These are phyloP conservation scores for Fagopyrum esculentum DNA, from an alignment of 148 eudicot species.

Conservation along the genomic window DNA sequence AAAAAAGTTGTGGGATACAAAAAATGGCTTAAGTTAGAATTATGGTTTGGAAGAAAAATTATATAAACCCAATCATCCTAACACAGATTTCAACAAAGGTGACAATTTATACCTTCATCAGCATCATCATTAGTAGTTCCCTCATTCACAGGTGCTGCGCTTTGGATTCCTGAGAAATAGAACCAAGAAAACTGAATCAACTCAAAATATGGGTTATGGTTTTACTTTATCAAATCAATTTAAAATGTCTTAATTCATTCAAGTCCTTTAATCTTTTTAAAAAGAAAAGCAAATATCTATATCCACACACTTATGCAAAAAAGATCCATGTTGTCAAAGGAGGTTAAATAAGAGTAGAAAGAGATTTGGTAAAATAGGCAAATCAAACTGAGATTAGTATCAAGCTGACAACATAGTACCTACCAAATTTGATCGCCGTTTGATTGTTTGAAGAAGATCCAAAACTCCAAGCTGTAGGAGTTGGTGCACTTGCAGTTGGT, in stretches of 20 bases:
- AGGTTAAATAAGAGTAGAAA: neutral
- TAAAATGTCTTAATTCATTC: neutral
- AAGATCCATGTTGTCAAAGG: neutral
- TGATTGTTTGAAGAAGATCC: conserved; percentile 30
- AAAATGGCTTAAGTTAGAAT: neutral
- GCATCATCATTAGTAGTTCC: conserved; percentile 40
- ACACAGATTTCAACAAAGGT: neutral
- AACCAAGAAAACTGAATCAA: conserved; percentile 5
- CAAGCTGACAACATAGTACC: conserved; percentile 18
- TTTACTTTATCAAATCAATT: too few species aligned
- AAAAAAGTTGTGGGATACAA: neutral
- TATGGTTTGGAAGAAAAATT: neutral
- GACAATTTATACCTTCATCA: conserved; percentile 44
- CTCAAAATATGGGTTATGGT: neutral
- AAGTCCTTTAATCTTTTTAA: neutral
- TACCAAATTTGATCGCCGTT: conserved; percentile 55
- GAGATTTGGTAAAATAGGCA: neutral
- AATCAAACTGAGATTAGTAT: neutral
- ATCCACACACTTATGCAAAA: neutral
- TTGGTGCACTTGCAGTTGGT: conserved; percentile 22
- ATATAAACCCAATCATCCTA: neutral
- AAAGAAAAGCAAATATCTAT: neutral
- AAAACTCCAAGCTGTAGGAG: conserved; percentile 23
- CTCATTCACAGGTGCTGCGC: conserved; percentile 28
- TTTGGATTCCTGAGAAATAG: conserved; percentile 52